These are phyloP conservation scores for Mucor sp. DNA, from an alignment of 371 early-diverging fungal genomes.

Conservation along the genomic window DNA sequence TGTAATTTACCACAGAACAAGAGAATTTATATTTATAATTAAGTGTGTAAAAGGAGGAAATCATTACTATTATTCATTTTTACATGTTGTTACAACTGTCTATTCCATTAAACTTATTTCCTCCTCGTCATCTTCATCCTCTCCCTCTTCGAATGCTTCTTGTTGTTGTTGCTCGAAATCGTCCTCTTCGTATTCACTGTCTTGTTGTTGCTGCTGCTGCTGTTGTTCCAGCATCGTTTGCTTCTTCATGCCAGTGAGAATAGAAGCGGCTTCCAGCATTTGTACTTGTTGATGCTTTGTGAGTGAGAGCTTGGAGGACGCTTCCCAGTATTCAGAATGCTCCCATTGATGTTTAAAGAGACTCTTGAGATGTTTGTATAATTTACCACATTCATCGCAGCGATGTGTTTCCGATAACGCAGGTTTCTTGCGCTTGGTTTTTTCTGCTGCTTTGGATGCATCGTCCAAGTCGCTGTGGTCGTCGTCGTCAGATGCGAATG, in stretches of 20 bases:
- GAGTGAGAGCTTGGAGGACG: conserved; percentile 58
- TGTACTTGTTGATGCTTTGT: conserved; percentile 79
- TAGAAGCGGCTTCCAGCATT: conserved; percentile 72
- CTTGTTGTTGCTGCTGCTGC: not conserved
- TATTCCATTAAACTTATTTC: not conserved
- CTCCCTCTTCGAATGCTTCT: not conserved
- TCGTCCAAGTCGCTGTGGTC: not conserved
- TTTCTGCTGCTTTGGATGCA: not conserved
- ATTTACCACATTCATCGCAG: conserved; percentile 68
- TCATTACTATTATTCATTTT: not conserved
- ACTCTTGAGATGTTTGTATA: conserved; percentile 68
- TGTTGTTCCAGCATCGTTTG: not conserved
- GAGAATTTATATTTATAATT: conserved; percentile 1
- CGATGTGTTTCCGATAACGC: not conserved
- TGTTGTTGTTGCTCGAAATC: too few species aligned
- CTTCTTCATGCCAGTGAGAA: conserved; percentile 56
- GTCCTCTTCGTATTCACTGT: not conserved
- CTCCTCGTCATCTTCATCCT: not conserved
- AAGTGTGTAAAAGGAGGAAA: not conserved
- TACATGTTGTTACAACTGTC: not conserved
- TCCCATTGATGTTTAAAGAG: conserved; percentile 72
- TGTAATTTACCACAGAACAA: not conserved
- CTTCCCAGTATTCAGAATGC: conserved; percentile 68
- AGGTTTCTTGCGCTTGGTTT: not conserved
- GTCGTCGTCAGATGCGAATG: not conserved